Base-by-base conservation (phyloP, 257 asterid genomes). In the Sherardia arvensis region DNA sequence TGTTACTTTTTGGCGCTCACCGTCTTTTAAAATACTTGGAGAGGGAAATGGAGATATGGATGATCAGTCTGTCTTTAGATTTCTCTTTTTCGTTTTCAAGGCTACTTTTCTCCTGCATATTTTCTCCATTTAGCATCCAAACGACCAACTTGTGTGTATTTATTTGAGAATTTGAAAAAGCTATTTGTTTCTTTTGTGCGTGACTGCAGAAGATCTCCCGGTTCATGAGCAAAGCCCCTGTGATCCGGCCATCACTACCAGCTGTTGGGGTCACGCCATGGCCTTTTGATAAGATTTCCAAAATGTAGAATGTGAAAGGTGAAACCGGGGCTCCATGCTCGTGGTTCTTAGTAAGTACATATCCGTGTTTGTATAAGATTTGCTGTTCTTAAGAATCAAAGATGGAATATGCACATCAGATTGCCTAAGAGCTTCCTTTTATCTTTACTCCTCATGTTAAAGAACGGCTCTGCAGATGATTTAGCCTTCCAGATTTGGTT, bases 141-240 rank as follows among this genome's bases (percentile, higher is more conserved):
- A n/a, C n/a, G n/a, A n/a, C n/a, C n/a, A n/a, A n/a, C n/a, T n/a
- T n/a, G n/a, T n/a, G n/a, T n/a, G n/a, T n/a, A n/a, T n/a, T n/a
- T n/a, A n/a, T n/a, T n/a, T n/a, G n/a, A n/a, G n/a, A n/a, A n/a
- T n/a, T n/a, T n/a, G n/a, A n/a, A n/a, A n/a, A n/a, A n/a, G n/a
- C n/a, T n/a, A n/a, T n/a, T n/a, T n/a, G n/a, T n/a, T n/a, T n/a
- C n/a, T n/a, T n/a, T n/a, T n/a, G n/a, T n/a, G n/a, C n/a, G n/a
- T n/a, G n/a, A n/a, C n/a, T n/a, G n/a, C n/a, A n/a, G n/a, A n/a
- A n/a, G n/a, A n/a, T n/a, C n/a, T n/a, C n/a, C n/a, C n/a, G n/a
- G n/a, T n/a, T n/a, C n/a, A n/a, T 85, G 88, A 81, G 85, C 84
- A 85, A 87, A 26, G 96, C 96, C 29, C 97, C 97, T 0, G 83